A percentile compares a stretch with the other conserved stretches of the same genome.
Evolutionary conservation across 2,329 filamentous ascomycete species (phyloP).

Genomic region (Pestalotiopsis sp.): DNA sequence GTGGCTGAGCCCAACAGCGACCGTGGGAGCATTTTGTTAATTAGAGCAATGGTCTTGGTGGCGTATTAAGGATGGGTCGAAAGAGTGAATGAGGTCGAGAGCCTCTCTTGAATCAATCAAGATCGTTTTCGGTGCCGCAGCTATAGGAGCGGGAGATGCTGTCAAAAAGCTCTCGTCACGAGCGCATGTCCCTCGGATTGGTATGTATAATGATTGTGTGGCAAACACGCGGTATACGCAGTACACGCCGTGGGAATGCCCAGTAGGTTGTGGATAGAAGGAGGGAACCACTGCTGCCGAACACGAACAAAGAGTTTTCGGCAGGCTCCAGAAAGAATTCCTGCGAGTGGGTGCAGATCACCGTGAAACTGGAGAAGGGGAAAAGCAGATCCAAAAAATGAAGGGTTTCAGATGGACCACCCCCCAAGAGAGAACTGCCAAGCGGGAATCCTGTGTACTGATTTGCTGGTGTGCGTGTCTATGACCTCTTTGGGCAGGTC

Average conservation of each 20-base stretch:
- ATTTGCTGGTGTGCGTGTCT: background rate
- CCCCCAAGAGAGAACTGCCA: background rate
- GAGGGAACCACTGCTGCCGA: background rate
- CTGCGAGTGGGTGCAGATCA: background rate
- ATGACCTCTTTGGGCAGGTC: constrained; percentile 2
- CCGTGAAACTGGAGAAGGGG: background rate
- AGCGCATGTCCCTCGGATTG: background rate
- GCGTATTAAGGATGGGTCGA: background rate
- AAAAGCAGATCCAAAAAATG: background rate
- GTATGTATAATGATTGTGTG: background rate
- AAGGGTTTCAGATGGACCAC: constrained; percentile 2
- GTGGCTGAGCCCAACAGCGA: constrained; percentile 30
- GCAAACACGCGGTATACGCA: background rate
- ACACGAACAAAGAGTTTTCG: background rate
- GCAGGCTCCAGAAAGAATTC: background rate
- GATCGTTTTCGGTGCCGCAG: background rate
- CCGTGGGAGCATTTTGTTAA: constrained; percentile 16
- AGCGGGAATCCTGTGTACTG: background rate
- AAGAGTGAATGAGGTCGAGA: background rate
- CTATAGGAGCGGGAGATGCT: background rate
- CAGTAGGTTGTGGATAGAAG: background rate
- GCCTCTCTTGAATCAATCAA: constrained; percentile 3
- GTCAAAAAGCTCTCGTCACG: background rate
- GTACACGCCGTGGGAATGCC: background rate
- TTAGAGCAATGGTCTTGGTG: background rate